Conservation (phyloP, 2,329 filamentous ascomycete species). For the Aspergillus brasiliensis region DNA sequence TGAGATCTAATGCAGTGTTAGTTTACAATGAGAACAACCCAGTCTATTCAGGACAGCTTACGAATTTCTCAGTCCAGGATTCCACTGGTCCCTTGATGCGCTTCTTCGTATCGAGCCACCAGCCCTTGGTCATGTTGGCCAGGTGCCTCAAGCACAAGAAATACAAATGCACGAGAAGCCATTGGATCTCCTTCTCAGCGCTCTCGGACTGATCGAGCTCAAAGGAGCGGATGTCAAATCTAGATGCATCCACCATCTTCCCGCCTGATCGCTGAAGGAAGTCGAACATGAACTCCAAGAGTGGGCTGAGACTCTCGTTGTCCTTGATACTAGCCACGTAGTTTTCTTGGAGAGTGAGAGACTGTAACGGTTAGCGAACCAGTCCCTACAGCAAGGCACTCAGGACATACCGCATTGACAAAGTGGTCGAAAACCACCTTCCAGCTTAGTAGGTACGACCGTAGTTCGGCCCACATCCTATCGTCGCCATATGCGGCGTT, state of each 20-base stretch:
- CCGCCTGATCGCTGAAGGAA: conserved; percentile 78
- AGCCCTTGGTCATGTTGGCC: conserved; percentile 76
- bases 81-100: conserved; percentile 79
- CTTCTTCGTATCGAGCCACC: conserved; percentile 80
- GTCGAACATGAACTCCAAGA: conserved; percentile 81
- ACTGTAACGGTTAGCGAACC: conserved; percentile 47
- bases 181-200: conserved; percentile 74
- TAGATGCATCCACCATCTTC: conserved; percentile 69
- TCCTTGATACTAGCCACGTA: conserved; percentile 80
- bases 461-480: conserved; percentile 67
- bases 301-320: conserved; percentile 65
- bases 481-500: conserved; percentile 66
- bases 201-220: conserved; percentile 62
- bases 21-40: not conserved
- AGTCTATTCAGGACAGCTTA: conserved; percentile 65
- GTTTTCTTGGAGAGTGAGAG: conserved; percentile 78
- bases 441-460: conserved; percentile 87
- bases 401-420: conserved; percentile 58
- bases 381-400: not conserved
- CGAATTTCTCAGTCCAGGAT: conserved; percentile 80
- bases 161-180: conserved; percentile 82
- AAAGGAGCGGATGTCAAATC: conserved; percentile 69
- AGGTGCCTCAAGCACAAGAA: conserved; percentile 77
- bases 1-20: conserved; percentile 38
- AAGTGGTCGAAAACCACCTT: conserved; percentile 87